phyloP scores from a whole-genome alignment of 2,329 filamentous ascomycete genomes.

The Aspergillus pseudoglaucus region DNA sequence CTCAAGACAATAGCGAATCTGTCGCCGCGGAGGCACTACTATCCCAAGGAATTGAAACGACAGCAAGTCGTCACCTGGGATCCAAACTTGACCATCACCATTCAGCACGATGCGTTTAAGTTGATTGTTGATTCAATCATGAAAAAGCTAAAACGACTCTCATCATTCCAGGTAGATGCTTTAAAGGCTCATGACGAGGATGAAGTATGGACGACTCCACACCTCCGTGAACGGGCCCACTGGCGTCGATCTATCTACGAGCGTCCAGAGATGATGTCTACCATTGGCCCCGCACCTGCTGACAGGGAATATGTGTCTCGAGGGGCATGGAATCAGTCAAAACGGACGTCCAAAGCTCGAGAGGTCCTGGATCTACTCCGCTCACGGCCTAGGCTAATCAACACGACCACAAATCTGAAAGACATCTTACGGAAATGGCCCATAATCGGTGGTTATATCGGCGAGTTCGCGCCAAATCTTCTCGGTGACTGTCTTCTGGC shows the following conservation, averaged over 20 bases:
- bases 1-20: slow-evolving; percentile 27
- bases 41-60: slow-evolving; percentile 34
- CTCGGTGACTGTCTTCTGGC: slow-evolving; percentile 36
- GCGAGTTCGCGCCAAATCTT: slow-evolving; percentile 23
- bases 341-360: slow-evolving; percentile 11
- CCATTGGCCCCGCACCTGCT: neutral
- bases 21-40: slow-evolving; percentile 37
- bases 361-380: slow-evolving; percentile 20
- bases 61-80: slow-evolving; percentile 45
- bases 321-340: neutral
- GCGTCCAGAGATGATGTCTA: slow-evolving; percentile 3
- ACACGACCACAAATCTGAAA: slow-evolving; percentile 17
- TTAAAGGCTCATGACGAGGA: neutral
- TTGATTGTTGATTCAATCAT: neutral
- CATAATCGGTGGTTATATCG: slow-evolving; percentile 35
- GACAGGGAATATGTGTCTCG: slow-evolving; percentile 7
- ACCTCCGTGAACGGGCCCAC: slow-evolving; percentile 9
- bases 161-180: neutral
- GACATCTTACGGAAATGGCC: slow-evolving; percentile 26
- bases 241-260: slow-evolving; percentile 38
- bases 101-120: slow-evolving; percentile 33
- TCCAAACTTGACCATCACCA: slow-evolving; percentile 26
- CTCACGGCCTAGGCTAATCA: slow-evolving; percentile 15
- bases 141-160: neutral
- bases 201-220: neutral